These are phyloP conservation scores for Wickerhamiella dianesei DNA, from an alignment of 805 yeast genomes.

Conservation along the genomic window DNA sequence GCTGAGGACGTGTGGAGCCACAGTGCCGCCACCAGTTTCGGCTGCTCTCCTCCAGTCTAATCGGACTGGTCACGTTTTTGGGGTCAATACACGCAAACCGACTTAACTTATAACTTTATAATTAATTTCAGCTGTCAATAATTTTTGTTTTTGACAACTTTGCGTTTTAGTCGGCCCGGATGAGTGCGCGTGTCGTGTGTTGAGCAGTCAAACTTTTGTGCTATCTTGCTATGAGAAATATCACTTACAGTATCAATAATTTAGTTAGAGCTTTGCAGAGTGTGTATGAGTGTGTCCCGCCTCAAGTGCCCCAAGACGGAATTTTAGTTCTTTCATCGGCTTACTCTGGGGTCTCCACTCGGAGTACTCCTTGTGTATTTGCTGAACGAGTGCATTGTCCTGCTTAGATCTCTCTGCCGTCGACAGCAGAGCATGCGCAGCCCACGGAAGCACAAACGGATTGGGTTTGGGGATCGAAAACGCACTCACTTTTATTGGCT, in stretches of 20 bases:
- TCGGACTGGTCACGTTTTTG: too few relatives aligned
- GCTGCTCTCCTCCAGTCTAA: not conserved
- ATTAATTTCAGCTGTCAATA: too few relatives aligned
- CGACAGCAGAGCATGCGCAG: constrained; percentile 66
- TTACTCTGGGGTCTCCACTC: constrained; percentile 81
- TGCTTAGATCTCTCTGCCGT: constrained; percentile 37
- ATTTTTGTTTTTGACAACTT: not conserved
- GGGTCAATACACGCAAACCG: too few relatives aligned
- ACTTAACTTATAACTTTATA: too few relatives aligned
- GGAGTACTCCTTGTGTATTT: constrained; percentile 58
- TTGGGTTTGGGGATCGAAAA: constrained; percentile 50
- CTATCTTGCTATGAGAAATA: not conserved
- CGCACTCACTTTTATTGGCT: constrained; percentile 1
- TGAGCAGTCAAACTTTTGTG: too few relatives aligned
- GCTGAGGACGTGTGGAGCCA: not conserved
- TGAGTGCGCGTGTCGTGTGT: too few relatives aligned
- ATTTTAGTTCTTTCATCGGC: constrained; percentile 69
- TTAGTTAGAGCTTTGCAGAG: constrained; percentile 16
- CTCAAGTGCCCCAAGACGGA: constrained; percentile 47
- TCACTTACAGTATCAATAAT: not conserved
- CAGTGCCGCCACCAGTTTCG: not conserved
- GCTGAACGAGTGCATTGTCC: constrained; percentile 42
- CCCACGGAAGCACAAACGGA: constrained; percentile 87
- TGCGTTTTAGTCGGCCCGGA: too few relatives aligned
- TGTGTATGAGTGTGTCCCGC: constrained; percentile 14